A percentile compares a stretch with the other conserved stretches of the same genome.
Evolutionary conservation across 75 land plant genomes (phyloP).

Genomic region (Cryptomeria japonica): DNA sequence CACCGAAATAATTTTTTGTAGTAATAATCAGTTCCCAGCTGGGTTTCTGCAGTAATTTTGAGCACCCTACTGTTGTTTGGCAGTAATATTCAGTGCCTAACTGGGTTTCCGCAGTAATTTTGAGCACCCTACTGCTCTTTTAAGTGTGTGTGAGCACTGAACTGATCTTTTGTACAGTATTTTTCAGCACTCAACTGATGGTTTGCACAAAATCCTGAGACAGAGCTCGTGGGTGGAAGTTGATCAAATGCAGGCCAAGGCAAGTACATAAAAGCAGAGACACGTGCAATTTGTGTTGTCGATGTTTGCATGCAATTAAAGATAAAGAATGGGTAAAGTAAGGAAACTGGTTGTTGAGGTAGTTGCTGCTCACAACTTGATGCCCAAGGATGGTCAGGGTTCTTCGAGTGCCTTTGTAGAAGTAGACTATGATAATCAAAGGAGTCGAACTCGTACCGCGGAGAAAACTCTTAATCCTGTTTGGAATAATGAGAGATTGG

Average conservation of each 20-base stretch:
- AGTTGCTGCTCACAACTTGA: conserved; percentile 55
- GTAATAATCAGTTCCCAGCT: background rate
- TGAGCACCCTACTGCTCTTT: background rate
- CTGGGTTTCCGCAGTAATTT: too few relatives aligned
- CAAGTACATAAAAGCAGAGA: background rate
- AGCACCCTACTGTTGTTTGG: background rate
- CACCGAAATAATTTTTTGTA: background rate
- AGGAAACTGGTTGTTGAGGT: conserved; percentile 42
- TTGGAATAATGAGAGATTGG: conserved; percentile 82
- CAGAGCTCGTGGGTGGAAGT: background rate
- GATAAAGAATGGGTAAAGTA: background rate
- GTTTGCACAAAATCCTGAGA: background rate
- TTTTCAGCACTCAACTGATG: background rate
- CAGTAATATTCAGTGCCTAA: too few relatives aligned
- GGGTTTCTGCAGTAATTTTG: background rate
- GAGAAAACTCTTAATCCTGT: conserved; percentile 68
- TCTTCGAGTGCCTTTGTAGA: conserved; percentile 77
- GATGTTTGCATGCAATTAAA: background rate
- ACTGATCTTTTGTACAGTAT: background rate
- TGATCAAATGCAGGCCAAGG: background rate
- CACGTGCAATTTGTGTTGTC: background rate
- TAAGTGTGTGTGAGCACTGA: background rate
- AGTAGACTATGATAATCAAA: conserved; percentile 72
- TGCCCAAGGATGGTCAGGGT: conserved; percentile 93
- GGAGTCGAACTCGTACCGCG: conserved; percentile 46